phyloP scores from a whole-genome alignment of 331 rosid genomes.

The Prunus yedoensis region DNA sequence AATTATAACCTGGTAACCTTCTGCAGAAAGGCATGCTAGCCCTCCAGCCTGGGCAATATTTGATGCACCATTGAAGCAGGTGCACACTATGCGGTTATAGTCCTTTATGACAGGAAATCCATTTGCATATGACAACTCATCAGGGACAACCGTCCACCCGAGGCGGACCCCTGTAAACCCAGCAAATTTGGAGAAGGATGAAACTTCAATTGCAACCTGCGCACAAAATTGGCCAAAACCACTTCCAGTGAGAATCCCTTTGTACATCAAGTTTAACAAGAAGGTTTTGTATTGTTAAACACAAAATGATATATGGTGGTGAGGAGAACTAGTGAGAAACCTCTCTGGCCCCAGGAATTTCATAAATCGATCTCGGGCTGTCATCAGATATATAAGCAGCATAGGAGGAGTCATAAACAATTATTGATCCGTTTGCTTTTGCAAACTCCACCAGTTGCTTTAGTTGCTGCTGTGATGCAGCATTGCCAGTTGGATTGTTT shows the following conservation, averaged over 20 bases:
- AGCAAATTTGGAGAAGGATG: constrained; percentile 87
- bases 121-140: constrained; percentile 60
- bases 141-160: constrained; percentile 89
- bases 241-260: background rate
- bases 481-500: constrained; percentile 68
- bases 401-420: constrained; percentile 67
- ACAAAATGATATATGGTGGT: background rate
- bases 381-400: constrained; percentile 67
- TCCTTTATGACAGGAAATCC: constrained; percentile 77
- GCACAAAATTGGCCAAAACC: background rate
- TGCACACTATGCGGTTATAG: constrained; percentile 74
- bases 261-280: background rate
- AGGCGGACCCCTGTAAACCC: constrained; percentile 96
- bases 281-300: background rate
- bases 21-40: constrained; percentile 71
- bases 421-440: constrained; percentile 67
- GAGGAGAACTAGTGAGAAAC: constrained; percentile 22
- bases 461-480: constrained; percentile 48
- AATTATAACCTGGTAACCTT: constrained; percentile 55
- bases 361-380: constrained; percentile 72
- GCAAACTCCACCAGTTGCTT: constrained; percentile 68
- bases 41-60: constrained; percentile 88
- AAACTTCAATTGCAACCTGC: constrained; percentile 85
- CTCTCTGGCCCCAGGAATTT: constrained; percentile 81
- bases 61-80: constrained; percentile 91